Percentiles rank a stretch among this genome's conserved stretches.
These are phyloP conservation scores for Pyricularia sp. DNA, from an alignment of 2,329 filamentous ascomycete genomes.

Conservation along the genomic window DNA sequence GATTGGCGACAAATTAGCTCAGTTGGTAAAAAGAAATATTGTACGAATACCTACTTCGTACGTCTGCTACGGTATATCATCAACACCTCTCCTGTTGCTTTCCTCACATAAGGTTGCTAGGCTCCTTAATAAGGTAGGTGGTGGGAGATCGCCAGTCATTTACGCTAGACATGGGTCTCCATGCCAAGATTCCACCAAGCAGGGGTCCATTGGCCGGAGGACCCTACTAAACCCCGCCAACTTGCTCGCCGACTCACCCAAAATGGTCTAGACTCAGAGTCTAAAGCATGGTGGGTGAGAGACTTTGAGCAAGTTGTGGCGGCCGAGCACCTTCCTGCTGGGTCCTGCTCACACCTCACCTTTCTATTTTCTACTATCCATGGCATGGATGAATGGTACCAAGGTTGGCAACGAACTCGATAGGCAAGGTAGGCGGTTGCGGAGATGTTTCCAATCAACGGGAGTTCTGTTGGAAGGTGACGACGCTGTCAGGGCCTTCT, in stretches of 20 bases:
- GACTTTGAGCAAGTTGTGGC: constrained; percentile 37
- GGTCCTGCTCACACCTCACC: not conserved
- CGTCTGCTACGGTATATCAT: too few species aligned
- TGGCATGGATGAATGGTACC: not conserved
- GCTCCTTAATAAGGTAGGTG: not conserved
- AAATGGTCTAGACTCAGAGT: not conserved
- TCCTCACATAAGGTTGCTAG: not conserved
- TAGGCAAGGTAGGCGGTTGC: too few species aligned
- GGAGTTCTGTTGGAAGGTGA: not conserved
- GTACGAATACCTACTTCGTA: too few species aligned
- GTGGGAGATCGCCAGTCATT: not conserved
- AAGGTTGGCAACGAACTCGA: too few species aligned
- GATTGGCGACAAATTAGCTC: too few species aligned
- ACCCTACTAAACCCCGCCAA: not conserved
- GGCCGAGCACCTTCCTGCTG: constrained; percentile 8
- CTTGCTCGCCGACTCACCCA: not conserved
- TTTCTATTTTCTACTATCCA: not conserved
- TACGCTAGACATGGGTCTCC: not conserved
- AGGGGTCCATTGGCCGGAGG: not conserved
- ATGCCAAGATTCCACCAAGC: not conserved
- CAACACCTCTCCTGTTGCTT: too few species aligned
- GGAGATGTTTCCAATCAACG: not conserved
- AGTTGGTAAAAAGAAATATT: too few species aligned
- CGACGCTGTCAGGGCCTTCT: not conserved
- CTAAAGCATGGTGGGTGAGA: constrained; percentile 17